Base-by-base conservation (phyloP, 169 alveolate genomes). In the Plasmodium billcollinsi region DNA sequence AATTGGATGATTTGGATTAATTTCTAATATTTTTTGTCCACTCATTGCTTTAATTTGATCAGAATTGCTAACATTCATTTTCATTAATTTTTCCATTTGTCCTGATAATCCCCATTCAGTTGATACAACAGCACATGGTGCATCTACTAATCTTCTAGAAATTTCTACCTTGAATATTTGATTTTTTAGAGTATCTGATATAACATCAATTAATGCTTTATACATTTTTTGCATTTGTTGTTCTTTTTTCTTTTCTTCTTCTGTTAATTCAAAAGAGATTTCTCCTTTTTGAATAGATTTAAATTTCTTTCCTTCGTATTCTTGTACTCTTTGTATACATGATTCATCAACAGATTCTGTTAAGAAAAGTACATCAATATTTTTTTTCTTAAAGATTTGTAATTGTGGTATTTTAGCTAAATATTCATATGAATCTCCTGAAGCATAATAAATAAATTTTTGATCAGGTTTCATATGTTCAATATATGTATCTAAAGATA, bases 1-100 rank as follows among this genome's bases (percentile, higher is more conserved):
- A 14, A 97, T 96, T 63, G 99, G 99, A 80, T 98, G 99, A 52
- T 97, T 97, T n/a, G 99, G 99, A 92, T 98, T 98, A 47, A 98
- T 95, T 89, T 98, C 99, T 93, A 98, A 93, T 33, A 97, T 97
- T 91, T 97, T 97, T 91, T 96, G 97, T 0, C 88, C 89, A 43
- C 76, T 70, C 94, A 92, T 72, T 11, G 93, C 94, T 88, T 50
- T 90, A 20, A 92, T 96, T 80, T 94, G 80, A 39, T 93, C 95
- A 29, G 73, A 24, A 91, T 96, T 95, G 39, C 94, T 95, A 21
- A 96, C 94, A 88, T 96, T 95, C 14, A 98, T 95, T 72, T 95
- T 96, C 90, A 95, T 94, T 58, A 96, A 94, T 78, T 95, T 96
- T 88, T 96, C 98, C 98, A 96, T 96, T 78, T 96, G 97, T 47